These are phyloP conservation scores for Lactarius sp. DNA, from an alignment of 768 basidiomycete genomes.

Conservation along the genomic window DNA sequence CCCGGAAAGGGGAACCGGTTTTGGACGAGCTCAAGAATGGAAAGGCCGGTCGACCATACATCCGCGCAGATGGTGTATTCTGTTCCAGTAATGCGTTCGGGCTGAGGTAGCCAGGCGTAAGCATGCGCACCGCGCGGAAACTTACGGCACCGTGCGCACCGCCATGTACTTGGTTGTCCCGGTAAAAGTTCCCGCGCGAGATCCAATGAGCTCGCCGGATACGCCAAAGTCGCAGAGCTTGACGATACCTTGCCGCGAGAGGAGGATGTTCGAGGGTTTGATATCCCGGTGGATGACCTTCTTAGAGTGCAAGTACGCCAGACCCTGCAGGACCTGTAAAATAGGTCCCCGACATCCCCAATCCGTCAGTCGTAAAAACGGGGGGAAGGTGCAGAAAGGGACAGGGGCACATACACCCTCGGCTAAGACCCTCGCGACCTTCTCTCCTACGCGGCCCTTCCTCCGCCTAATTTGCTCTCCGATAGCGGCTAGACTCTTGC, in stretches of 20 bases:
- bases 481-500: constrained; percentile 77
- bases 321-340: constrained; percentile 66
- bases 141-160: constrained; percentile 37
- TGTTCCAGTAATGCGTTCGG: constrained; percentile 83
- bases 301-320: constrained; percentile 80
- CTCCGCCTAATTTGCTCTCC: constrained; percentile 70
- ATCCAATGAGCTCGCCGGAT: constrained; percentile 84
- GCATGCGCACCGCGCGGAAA: background rate
- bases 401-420: constrained; percentile 59
- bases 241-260: constrained; percentile 79
- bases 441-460: constrained; percentile 69
- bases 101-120: constrained; percentile 39
- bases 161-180: constrained; percentile 96
- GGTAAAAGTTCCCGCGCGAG: constrained; percentile 84
- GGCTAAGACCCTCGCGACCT: constrained; percentile 77
- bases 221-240: constrained; percentile 93
- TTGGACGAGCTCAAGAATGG: constrained; percentile 81
- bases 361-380: background rate
- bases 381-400: background rate
- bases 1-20: constrained; percentile 88
- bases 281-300: constrained; percentile 90
- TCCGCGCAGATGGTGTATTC: constrained; percentile 91
- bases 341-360: background rate
- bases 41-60: constrained; percentile 92
- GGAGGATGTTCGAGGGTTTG: constrained; percentile 82